Conservation (phyloP, 306 rosid species). For the Cucumis cinereus region DNA sequence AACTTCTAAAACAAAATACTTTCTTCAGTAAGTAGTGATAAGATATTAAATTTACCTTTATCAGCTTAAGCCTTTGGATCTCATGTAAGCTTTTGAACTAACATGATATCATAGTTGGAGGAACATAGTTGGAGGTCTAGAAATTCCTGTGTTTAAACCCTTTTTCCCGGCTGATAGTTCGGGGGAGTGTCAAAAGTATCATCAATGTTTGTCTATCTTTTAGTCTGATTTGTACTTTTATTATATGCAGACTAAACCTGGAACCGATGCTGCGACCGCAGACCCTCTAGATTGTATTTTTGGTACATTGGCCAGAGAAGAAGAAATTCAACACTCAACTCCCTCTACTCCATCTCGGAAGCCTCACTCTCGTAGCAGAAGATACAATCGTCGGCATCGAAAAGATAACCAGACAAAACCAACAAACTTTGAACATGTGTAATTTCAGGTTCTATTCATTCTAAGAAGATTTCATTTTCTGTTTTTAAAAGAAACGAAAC, state of each 20-base stretch:
- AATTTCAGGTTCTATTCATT: constrained; percentile 11
- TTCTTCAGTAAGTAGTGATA: too few species aligned
- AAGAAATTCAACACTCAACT: constrained; percentile 29
- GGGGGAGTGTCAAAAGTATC: too few species aligned
- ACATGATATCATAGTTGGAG: too few species aligned
- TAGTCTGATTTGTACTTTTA: background rate
- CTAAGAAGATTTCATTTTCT: background rate
- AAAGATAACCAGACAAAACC: constrained; percentile 28
- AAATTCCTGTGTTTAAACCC: too few species aligned
- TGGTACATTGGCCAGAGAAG: constrained; percentile 32
- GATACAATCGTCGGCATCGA: constrained; percentile 56
- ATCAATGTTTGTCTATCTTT: background rate
- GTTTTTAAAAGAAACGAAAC: too few species aligned
- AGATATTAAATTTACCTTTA: too few species aligned
- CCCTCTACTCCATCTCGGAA: constrained; percentile 26
- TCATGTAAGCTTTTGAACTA: too few species aligned
- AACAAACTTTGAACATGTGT: constrained; percentile 12
- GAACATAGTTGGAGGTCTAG: too few species aligned
- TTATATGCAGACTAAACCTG: constrained; percentile 26
- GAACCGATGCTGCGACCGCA: constrained; percentile 14
- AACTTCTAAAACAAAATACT: background rate
- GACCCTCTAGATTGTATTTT: constrained; percentile 67
- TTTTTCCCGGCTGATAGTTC: too few species aligned
- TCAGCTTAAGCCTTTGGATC: too few species aligned
- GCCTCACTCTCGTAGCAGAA: constrained; percentile 30